Evolutionary conservation across 768 basidiomycete species (phyloP), one percentile per base, ranked within the genome.

Genomic region (Pulveroboletus frians): DNA sequence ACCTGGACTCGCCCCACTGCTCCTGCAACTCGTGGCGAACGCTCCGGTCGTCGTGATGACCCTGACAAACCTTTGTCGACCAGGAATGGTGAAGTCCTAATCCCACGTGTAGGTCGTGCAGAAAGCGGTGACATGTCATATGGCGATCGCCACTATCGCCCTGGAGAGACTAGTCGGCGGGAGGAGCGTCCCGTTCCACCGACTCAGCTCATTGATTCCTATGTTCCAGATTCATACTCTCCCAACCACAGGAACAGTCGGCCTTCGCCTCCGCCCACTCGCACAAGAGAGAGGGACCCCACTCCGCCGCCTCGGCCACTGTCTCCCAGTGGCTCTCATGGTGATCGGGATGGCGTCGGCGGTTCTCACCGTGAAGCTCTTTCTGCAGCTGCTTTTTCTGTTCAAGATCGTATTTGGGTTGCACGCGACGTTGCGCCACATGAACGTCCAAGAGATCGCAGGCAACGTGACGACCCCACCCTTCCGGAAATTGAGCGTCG

Each of bases 91-190:
- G 60, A 61, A 35, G 27, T 44, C 54, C 30, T 50, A 15, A 50
- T 49, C 26, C 53, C 62, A 56, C 66, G 64, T 57, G 47, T 60
- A 60, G 61, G 64, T 58, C 64, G 61, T 13, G 36, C 58, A 23
- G 69, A 69, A 38, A 46, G 45, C 18, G 55, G 51, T 34, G 52
- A 57, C 55, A 71, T 84, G 47, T 75, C 79, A 15, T 80, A 76
- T 47, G 70, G 76, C 49, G 84, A 85, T 62, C 77, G 84, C 26
- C 81, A 84, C 62, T 85, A 86, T 63, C 78, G 82, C 41, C 82
- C 83, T 30, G 71, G 62, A 38, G 66, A 67, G 31, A 39, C 55
- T 10, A 40, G 31, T 51, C 59, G 66, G 3, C 54, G 66, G 18
- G 67, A 67, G 30, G 66, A 69, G 46, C 61, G 61, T 38, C 49